These are phyloP conservation scores for Suillus bovinus DNA, from an alignment of 768 basidiomycete species.

Conservation along the genomic window DNA sequence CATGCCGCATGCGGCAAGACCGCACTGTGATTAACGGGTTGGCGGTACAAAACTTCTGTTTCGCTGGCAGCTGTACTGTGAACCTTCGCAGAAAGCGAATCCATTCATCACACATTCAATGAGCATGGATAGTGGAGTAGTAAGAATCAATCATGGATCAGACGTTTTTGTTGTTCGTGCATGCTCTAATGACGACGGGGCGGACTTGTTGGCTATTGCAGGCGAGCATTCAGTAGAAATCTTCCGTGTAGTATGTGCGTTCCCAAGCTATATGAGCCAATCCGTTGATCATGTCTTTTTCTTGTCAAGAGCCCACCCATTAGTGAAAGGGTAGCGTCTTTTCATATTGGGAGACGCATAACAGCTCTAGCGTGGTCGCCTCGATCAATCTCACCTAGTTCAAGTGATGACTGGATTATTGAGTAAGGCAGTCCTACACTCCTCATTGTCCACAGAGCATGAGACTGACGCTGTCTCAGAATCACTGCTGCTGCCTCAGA, in stretches of 20 bases:
- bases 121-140: slow-evolving; percentile 46
- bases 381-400: slow-evolving; percentile 62
- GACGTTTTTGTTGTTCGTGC: slow-evolving; percentile 63
- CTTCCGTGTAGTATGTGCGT: slow-evolving; percentile 55
- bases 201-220: slow-evolving; percentile 71
- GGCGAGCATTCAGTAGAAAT: slow-evolving; percentile 74
- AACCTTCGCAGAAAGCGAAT: slow-evolving; percentile 6
- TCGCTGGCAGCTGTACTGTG: slow-evolving; percentile 58
- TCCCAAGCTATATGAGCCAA: slow-evolving; percentile 3
- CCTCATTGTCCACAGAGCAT: not conserved
- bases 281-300: slow-evolving; percentile 14
- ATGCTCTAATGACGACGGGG: slow-evolving; percentile 60
- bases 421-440: slow-evolving; percentile 49
- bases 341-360: slow-evolving; percentile 68
- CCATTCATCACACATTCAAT: not conserved
- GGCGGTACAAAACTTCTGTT: not conserved
- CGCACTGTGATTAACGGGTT: not conserved
- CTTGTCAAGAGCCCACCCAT: slow-evolving; percentile 41
- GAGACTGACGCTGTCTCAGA: slow-evolving; percentile 38
- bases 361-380: slow-evolving; percentile 83
- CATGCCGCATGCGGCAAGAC: not conserved
- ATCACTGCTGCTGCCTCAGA: slow-evolving; percentile 68
- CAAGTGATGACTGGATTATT: slow-evolving; percentile 64
- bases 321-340: slow-evolving; percentile 60
- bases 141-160: slow-evolving; percentile 59